These are phyloP conservation scores for Pythium pectinolyticum DNA, from an alignment of 352 stramenopile species.

Conservation along the genomic window DNA sequence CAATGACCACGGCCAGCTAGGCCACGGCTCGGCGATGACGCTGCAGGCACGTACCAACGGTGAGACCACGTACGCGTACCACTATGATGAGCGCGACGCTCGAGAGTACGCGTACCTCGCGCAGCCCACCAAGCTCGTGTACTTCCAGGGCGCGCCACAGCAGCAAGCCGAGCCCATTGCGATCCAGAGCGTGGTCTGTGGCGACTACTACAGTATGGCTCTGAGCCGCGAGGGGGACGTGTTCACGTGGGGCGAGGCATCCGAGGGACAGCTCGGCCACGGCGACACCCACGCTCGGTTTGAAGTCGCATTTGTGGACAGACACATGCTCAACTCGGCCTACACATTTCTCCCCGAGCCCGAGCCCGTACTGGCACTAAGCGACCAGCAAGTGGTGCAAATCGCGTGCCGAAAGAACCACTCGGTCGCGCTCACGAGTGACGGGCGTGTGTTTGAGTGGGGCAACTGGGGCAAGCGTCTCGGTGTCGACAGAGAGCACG, in stretches of 20 bases:
- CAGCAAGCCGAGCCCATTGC: conserved; percentile 71
- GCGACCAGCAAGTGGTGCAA: conserved; percentile 39
- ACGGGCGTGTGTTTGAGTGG: conserved; percentile 62
- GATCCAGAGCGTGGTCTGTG: conserved; percentile 54
- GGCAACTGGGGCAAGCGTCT: conserved; percentile 64
- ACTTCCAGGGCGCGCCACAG: conserved; percentile 53
- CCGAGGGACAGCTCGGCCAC: conserved; percentile 68
- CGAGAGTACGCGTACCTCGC: conserved; percentile 46
- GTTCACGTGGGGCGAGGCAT: conserved; percentile 76
- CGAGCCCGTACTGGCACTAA: conserved; percentile 60
- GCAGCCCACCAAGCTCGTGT: conserved; percentile 49
- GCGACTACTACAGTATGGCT: conserved; percentile 67
- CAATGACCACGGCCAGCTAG: conserved; percentile 76
- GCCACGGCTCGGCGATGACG: conserved; percentile 51
- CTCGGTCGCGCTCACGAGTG: conserved; percentile 42
- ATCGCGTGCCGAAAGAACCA: conserved; percentile 63
- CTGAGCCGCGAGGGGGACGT: conserved; percentile 65
- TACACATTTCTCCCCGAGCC: conserved; percentile 66
- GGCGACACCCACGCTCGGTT: conserved; percentile 54
- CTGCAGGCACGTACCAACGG: conserved; percentile 46
- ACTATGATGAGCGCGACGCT: conserved; percentile 57
- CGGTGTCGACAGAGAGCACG: conserved; percentile 54
- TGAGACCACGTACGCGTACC: conserved; percentile 31
- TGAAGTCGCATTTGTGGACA: conserved; percentile 64
- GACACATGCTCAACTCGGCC: conserved; percentile 62